Percentiles rank a stretch among this genome's conserved stretches.
phyloP scores from a whole-genome alignment of 768 basidiomycete species.

The Hypholoma sublateritium region DNA sequence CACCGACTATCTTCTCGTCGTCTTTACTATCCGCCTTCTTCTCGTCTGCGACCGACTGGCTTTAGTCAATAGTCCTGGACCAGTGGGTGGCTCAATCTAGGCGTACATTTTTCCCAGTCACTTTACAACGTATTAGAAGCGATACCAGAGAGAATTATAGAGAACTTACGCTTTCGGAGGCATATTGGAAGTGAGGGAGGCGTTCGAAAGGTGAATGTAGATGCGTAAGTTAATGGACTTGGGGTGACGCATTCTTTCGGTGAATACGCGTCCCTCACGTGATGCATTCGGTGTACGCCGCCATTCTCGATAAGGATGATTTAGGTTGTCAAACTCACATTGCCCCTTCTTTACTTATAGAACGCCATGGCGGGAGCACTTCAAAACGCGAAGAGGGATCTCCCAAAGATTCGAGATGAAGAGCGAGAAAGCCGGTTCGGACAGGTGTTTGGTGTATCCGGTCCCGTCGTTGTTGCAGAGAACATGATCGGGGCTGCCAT shows the following conservation, averaged over 20 bases:
- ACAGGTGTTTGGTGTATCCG: conserved; percentile 92
- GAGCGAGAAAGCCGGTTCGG: conserved; percentile 86
- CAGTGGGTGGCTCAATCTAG: neutral
- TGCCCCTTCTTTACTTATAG: conserved; percentile 6
- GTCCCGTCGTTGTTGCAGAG: conserved; percentile 96
- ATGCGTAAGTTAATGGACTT: conserved; percentile 8
- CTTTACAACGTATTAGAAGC: conserved; percentile 38
- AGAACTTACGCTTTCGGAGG: conserved; percentile 88
- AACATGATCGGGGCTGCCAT: conserved; percentile 96
- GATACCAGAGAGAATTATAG: neutral
- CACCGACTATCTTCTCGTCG: conserved; percentile 91
- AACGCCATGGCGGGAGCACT: conserved; percentile 86
- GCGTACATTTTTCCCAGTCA: conserved; percentile 97
- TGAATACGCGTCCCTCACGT: conserved; percentile 30
- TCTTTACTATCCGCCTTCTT: conserved; percentile 86
- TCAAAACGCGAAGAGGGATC: conserved; percentile 84
- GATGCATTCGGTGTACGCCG: conserved; percentile 23
- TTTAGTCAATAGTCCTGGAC: neutral
- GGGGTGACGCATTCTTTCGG: conserved; percentile 11
- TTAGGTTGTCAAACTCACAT: conserved; percentile 1
- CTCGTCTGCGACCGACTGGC: conserved; percentile 51
- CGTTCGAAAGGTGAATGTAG: conserved; percentile 19
- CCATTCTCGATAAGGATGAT: conserved; percentile 13
- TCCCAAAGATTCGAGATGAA: conserved; percentile 89
- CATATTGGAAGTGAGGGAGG: conserved; percentile 50